phyloP scores from a whole-genome alignment of 371 early-diverging fungal species.

The Mortierella sp. region DNA sequence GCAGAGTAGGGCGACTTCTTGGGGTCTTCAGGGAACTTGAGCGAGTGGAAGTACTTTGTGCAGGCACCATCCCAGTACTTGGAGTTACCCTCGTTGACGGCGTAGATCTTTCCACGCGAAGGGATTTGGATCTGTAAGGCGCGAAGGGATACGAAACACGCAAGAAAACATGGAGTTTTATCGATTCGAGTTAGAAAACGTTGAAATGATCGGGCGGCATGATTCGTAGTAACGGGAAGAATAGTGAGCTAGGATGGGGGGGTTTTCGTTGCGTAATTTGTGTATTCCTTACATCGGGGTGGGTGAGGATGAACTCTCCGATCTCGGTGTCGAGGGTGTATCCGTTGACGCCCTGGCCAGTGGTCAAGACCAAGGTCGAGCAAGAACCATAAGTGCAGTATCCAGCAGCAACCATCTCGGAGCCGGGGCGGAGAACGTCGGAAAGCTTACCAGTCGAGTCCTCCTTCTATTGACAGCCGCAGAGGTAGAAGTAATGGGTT shows the following conservation, averaged over 20 bases:
- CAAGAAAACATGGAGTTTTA: not conserved
- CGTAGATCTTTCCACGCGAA: constrained; percentile 96
- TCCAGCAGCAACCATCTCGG: constrained; percentile 94
- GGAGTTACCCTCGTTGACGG: constrained; percentile 98
- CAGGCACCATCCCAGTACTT: constrained; percentile 92
- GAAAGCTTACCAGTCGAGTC: constrained; percentile 58
- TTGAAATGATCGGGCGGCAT: constrained; percentile 8
- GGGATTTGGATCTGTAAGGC: constrained; percentile 77
- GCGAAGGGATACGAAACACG: not conserved
- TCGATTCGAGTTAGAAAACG: not conserved
- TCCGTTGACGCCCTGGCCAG: constrained; percentile 93
- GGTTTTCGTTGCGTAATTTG: not conserved
- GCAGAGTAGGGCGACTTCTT: constrained; percentile 94
- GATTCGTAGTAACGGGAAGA: not conserved
- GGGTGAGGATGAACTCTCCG: constrained; percentile 98
- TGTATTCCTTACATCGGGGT: constrained; percentile 76
- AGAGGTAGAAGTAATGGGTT: not conserved
- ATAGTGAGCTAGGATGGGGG: not conserved
- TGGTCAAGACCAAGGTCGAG: constrained; percentile 86
- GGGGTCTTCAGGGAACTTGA: constrained; percentile 82
- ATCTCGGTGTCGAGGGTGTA: constrained; percentile 97
- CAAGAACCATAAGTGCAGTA: constrained; percentile 98
- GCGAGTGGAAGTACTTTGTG: constrained; percentile 88
- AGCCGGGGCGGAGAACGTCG: constrained; percentile 91
- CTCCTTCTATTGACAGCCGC: constrained; percentile 36